Conservation (phyloP, 176 grass and related monocot species). For the Zea mays region DNA sequence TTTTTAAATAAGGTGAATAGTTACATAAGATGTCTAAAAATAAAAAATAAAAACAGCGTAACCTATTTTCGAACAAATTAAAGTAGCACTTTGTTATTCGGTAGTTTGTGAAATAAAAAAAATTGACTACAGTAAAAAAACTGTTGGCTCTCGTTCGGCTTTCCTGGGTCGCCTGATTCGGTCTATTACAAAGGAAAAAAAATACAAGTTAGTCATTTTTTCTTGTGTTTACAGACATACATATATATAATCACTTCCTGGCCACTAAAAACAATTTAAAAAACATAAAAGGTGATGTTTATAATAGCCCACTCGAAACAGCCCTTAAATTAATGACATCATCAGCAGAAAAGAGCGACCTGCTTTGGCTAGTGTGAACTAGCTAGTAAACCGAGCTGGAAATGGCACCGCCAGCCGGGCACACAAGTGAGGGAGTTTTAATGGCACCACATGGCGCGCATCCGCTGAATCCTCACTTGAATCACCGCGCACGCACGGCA, state of each 20-base stretch:
- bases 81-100: too few relatives aligned
- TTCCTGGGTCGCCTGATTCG: too few relatives aligned
- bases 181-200: too few relatives aligned
- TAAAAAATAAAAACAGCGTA: too few relatives aligned
- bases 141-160: too few relatives aligned
- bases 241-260: background rate
- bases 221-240: background rate
- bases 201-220: background rate
- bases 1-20: too few relatives aligned
- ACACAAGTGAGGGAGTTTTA: constrained; percentile 5
- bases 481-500: background rate
- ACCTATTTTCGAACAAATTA: too few relatives aligned
- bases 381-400: background rate
- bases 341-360: background rate
- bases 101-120: too few relatives aligned
- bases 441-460: constrained; percentile 37
- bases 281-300: background rate
- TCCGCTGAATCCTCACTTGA: background rate
- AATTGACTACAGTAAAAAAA: too few relatives aligned
- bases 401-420: background rate
- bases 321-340: background rate
- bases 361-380: background rate
- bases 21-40: too few relatives aligned
- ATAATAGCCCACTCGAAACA: background rate
- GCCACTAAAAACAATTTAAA: background rate